Evolutionary conservation across 345 rosid species (phyloP), one percentile per base, ranked within the genome.

Genomic region (Nasturtium officinale): DNA sequence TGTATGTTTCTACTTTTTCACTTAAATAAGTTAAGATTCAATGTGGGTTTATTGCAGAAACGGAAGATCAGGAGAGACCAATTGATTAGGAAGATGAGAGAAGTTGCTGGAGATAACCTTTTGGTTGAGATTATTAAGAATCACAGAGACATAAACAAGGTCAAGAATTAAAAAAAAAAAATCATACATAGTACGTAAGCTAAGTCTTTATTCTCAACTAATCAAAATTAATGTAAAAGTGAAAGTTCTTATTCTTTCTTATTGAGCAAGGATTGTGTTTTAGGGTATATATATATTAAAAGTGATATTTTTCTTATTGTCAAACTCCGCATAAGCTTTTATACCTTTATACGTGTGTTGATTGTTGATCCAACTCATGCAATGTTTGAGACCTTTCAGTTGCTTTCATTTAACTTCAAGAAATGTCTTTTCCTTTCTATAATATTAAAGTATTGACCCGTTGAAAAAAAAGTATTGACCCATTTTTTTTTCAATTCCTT

Each of bases 21-120:
- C 21, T 52, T 4, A 17, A 6, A n/a, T n/a, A n/a, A 23, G 25
- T 26, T 37, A 32, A 20, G 56, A 13, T 69, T 1, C 10, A 42
- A 53, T 67, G 46, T 40, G 32, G n/a, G 46, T 64, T 71, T 13
- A 6, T 56, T 71, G 73, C 42, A 77, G 80, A 77, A 71, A 29
- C 32, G 80, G 33, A 77, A 59, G 77, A 58, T 77, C 9, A 52
- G 26, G 73, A 77, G 80, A 71, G 63, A 71, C 23, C 42, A 71
- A 3, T 17, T 77, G 77, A 56, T 77, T 16, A 25, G 66, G 63
- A 77, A 65, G 64, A 71, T 71, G 64, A 77, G 80, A 59, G 50
- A 71, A 65, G 73, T 77, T 20, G 77, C 80, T 57, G 80, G 80
- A 25, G 80, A 77, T 7, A 33, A 77, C 2, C 73, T 77, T 43